A percentile compares a stretch with the other conserved stretches of the same genome.
Evolutionary conservation across 1,284 basidiomycete genomes (phyloP).

Genomic region (Cutaneotrichosporon spelunceum): DNA sequence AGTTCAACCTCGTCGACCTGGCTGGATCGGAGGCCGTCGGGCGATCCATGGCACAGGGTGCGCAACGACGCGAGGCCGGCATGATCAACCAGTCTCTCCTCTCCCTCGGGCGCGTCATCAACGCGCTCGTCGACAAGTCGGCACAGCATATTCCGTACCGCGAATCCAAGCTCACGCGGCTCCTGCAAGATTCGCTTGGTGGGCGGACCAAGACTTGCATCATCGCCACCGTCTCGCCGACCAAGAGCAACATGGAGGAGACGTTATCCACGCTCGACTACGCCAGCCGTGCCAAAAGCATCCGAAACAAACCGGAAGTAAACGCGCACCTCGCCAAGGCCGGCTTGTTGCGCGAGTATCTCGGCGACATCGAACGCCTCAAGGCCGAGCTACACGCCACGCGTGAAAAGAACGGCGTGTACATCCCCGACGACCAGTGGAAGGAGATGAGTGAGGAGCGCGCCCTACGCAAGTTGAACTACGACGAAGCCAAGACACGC

Average conservation of each 20-base stretch:
- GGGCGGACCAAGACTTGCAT: slow-evolving; percentile 97
- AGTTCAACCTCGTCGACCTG: slow-evolving; percentile 94
- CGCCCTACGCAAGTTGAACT: slow-evolving; percentile 68
- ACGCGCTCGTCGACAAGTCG: slow-evolving; percentile 88
- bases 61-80: slow-evolving; percentile 91
- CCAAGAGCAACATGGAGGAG: slow-evolving; percentile 90
- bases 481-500: slow-evolving; percentile 75
- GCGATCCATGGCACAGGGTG: slow-evolving; percentile 90
- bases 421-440: slow-evolving; percentile 85
- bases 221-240: slow-evolving; percentile 91
- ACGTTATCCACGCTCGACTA: slow-evolving; percentile 98
- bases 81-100: slow-evolving; percentile 99
- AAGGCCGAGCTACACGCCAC: slow-evolving; percentile 83
- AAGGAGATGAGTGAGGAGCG: slow-evolving; percentile 73
- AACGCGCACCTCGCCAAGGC: slow-evolving; percentile 93
- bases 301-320: slow-evolving; percentile 91
- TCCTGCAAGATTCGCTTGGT: slow-evolving; percentile 98
- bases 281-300: slow-evolving; percentile 91
- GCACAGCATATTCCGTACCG: slow-evolving; percentile 85
- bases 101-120: slow-evolving; percentile 95
- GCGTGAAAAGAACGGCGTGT: slow-evolving; percentile 91
- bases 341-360: slow-evolving; percentile 88
- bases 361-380: slow-evolving; percentile 90
- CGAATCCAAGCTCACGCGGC: slow-evolving; percentile 82
- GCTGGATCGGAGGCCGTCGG: slow-evolving; percentile 98